Evolutionary conservation across 441 rosid species (phyloP).

Genomic region (Biscutella laevigata): DNA sequence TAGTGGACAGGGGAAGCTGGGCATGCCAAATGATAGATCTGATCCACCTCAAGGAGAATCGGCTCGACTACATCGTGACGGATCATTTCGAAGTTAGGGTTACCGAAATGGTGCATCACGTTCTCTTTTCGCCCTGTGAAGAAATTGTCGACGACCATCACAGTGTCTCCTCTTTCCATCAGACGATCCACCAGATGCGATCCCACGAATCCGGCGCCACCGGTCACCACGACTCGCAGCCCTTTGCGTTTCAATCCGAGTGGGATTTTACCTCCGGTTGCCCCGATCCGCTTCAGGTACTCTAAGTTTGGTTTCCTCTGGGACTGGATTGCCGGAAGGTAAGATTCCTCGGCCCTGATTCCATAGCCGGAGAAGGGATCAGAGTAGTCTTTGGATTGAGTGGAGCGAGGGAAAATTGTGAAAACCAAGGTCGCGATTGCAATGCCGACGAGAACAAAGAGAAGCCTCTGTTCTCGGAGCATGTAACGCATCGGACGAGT

Average conservation of each 20-base stretch:
- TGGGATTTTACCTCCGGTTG: conserved; percentile 45
- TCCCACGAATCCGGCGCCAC: conserved; percentile 87
- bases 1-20: conserved; percentile 88
- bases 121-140: conserved; percentile 76
- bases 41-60: conserved; percentile 59
- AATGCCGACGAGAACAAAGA: conserved; percentile 53
- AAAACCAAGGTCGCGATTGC: conserved; percentile 50
- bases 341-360: conserved; percentile 9
- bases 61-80: conserved; percentile 72
- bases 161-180: conserved; percentile 65
- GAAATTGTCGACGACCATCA: conserved; percentile 72
- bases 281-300: conserved; percentile 17
- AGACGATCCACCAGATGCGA: conserved; percentile 78
- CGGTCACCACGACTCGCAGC: conserved; percentile 58
- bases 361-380: conserved; percentile 25
- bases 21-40: conserved; percentile 74
- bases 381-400: conserved; percentile 11
- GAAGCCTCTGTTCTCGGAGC: conserved; percentile 55
- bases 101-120: conserved; percentile 65
- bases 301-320: conserved; percentile 26
- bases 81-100: conserved; percentile 66
- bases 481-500: conserved; percentile 49
- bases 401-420: conserved; percentile 34
- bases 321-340: background rate
- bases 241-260: conserved; percentile 48